Conservation (phyloP, 805 yeast species). For the Tetrapisispora fleetii region DNA sequence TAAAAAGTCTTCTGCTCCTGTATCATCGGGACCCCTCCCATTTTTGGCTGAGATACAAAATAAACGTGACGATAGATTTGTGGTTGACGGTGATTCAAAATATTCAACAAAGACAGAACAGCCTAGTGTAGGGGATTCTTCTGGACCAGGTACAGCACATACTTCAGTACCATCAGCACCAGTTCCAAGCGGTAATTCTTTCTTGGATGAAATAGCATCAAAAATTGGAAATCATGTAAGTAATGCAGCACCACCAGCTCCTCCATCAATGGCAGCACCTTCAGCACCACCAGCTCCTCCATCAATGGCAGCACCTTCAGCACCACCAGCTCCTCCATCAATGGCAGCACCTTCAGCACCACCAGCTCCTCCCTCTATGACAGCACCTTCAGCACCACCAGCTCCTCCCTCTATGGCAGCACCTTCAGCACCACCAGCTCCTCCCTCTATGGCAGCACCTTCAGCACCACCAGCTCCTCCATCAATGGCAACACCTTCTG, state of each 20-base stretch:
- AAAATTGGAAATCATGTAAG: slow-evolving; percentile 14
- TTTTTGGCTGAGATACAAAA: slow-evolving; percentile 42
- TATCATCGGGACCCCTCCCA: slow-evolving; percentile 35
- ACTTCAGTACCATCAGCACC: slow-evolving; percentile 9
- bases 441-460: slow-evolving; percentile 16
- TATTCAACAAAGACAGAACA: slow-evolving; percentile 20
- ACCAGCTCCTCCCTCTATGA: slow-evolving; percentile 13
- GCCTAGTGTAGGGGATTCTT: slow-evolving; percentile 8
- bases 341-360: slow-evolving; percentile 12
- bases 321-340: slow-evolving; percentile 11
- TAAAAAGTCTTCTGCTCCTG: slow-evolving; percentile 13
- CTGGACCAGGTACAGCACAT: slow-evolving; percentile 6
- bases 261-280: slow-evolving; percentile 6
- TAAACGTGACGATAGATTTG: slow-evolving; percentile 38
- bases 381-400: slow-evolving; percentile 11
- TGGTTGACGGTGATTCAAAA: slow-evolving; percentile 31
- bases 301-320: slow-evolving; percentile 18
- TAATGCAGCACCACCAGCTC: slow-evolving; percentile 19
- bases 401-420: background rate
- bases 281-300: slow-evolving; percentile 21
- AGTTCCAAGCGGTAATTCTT: slow-evolving; percentile 16
- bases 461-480: slow-evolving; percentile 13
- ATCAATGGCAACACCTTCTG: slow-evolving; percentile 12
- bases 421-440: slow-evolving; percentile 20
- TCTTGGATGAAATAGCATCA: slow-evolving; percentile 24